Percentiles rank a stretch among this genome's conserved stretches.
Conservation (phyloP, 345 rosid species). For the Bruguiera parviflora region DNA sequence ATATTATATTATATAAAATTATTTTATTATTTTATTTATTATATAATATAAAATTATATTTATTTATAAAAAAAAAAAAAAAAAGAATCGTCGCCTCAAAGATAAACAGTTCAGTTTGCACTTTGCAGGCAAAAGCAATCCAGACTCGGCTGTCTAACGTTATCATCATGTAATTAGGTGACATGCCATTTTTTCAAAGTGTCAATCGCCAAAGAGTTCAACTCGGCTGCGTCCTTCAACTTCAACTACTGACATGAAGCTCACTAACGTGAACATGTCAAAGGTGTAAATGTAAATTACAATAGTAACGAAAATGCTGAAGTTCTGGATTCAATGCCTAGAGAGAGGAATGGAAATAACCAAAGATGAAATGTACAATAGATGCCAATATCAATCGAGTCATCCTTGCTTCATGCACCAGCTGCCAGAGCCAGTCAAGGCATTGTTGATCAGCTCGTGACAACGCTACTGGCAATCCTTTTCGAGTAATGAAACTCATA, state of each 20-base stretch:
- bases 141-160: no score
- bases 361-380: not conserved
- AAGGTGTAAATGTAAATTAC: not conserved
- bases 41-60: no score
- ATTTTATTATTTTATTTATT: no score
- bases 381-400: no score
- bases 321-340: not conserved
- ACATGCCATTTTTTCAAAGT: no score
- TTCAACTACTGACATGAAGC: not conserved
- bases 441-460: slow-evolving; percentile 10
- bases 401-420: not conserved
- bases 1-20: no score
- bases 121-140: no score
- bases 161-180: no score
- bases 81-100: no score
- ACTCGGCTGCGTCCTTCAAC: not conserved
- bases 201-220: no score
- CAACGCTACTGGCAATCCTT: slow-evolving; percentile 11
- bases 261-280: not conserved
- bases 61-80: no score
- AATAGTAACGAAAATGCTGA: not conserved
- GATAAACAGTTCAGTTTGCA: no score
- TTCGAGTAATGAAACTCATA: slow-evolving; percentile 21
- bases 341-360: not conserved
- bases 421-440: not conserved